Conservation (phyloP, 192 early-diverging fungal species). For the Rhizoclosmatium sp. region DNA sequence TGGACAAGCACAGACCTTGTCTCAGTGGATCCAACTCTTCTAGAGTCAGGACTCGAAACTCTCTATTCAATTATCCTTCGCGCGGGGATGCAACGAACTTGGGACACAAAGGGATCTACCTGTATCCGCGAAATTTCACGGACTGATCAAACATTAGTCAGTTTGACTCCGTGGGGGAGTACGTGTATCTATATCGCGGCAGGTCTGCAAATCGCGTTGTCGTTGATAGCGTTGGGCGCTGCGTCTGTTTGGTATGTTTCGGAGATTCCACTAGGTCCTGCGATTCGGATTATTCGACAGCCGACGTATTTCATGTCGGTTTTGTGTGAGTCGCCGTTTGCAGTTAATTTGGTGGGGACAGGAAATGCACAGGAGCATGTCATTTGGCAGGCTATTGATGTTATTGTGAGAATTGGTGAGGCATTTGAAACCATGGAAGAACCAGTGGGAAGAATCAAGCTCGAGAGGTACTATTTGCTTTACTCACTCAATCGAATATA, state of each 20-base stretch:
- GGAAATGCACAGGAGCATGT: constrained; percentile 34
- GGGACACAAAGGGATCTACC: constrained; percentile 5
- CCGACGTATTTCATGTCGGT: constrained; percentile 38
- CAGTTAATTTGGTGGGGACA: constrained; percentile 25
- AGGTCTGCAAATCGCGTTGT: constrained; percentile 15
- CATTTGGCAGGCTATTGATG: constrained; percentile 33
- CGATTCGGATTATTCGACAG: constrained; percentile 19
- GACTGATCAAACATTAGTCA: constrained; percentile 18
- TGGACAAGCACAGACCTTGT: constrained; percentile 30
- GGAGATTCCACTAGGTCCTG: constrained; percentile 20
- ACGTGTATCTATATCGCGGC: constrained; percentile 13
- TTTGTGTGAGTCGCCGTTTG: constrained; percentile 35
- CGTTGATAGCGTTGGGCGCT: background rate
- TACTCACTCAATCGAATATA: background rate
- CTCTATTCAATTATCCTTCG: constrained; percentile 23
- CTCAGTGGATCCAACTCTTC: constrained; percentile 29
- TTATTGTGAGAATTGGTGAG: constrained; percentile 32
- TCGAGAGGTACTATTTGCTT: constrained; percentile 27
- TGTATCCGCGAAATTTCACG: constrained; percentile 22
- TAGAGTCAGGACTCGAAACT: constrained; percentile 27
- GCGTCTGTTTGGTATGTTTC: constrained; percentile 4
- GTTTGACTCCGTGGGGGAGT: constrained; percentile 27
- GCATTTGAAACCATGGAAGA: constrained; percentile 34
- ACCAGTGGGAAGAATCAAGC: constrained; percentile 33
- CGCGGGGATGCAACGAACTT: constrained; percentile 32